Base-by-base conservation (phyloP, 352 stramenopile species). In the Phytopythium sindhum region DNA sequence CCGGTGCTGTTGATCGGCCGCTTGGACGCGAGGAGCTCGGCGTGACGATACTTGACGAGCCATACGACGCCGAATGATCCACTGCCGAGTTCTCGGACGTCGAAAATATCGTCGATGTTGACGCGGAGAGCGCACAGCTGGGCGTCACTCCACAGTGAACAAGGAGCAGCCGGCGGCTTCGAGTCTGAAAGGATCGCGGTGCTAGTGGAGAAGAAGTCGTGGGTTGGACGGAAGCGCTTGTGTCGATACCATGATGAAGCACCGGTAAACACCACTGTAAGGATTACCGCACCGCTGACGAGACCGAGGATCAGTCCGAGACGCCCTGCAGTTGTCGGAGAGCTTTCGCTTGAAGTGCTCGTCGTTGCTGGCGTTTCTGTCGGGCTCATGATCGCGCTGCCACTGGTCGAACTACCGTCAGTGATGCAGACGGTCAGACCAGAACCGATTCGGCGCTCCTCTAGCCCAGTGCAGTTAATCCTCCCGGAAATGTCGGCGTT, bases 71-170 rank as follows among this genome's bases (percentile, higher is more conserved):
- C 71, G 55, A 57, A 66, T 1, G 55, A 69, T 6, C 78, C 75
- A 26, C 63, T 60, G 2, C 78, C 75, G 21, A 86, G 74, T 62
- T 80, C 74, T n/a, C 58, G 60, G 5, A 87, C 29, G 29, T 87
- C 75, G 50, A 79, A 44, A n/a, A 87, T 79, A 11, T 84, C 75
- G 19, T 82, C 64, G 1, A 17, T 41, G 47, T 78, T 72, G n/a
- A 87, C 37, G 31, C 74, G 68, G 7, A 84, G 57, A 11, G 57
- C 57, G 28, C 77, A 64, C 28, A 84, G 69, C 19, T 87, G 63
- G 19, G 64, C 63, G 35, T 83, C 73, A 15, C 65, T 64, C 73
- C 78, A 86, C 3, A 81, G 17, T 4, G 74, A 81, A 11, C 47
- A 35, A 12, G 23, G 9, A 17, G 19, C 23, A 12, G 48, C 33